Conservation (phyloP, 2,329 filamentous ascomycete genomes). For the Fusarium bulbicola region DNA sequence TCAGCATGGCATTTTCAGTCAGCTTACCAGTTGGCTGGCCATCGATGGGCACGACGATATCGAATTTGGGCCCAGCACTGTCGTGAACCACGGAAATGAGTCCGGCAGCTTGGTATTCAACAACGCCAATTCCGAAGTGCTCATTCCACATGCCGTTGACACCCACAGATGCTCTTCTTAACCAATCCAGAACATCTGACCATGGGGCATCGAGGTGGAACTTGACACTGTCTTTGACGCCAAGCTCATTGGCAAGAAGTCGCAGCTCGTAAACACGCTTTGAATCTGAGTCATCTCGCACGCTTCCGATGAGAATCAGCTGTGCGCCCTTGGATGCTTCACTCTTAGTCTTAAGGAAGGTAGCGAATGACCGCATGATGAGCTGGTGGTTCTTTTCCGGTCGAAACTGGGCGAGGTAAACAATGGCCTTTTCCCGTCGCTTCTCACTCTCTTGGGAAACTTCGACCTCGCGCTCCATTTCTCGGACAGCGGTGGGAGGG, state of each 20-base stretch:
- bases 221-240: slow-evolving; percentile 82
- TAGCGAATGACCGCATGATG: slow-evolving; percentile 84
- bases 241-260: slow-evolving; percentile 84
- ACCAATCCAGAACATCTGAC: slow-evolving; percentile 83
- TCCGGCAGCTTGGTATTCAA: slow-evolving; percentile 96
- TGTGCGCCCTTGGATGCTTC: slow-evolving; percentile 65
- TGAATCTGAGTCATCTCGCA: slow-evolving; percentile 83
- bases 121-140: slow-evolving; percentile 97
- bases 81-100: slow-evolving; percentile 93
- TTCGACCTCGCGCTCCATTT: slow-evolving; percentile 78
- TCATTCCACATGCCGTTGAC: slow-evolving; percentile 99
- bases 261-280: slow-evolving; percentile 89
- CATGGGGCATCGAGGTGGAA: slow-evolving; percentile 93
- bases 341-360: slow-evolving; percentile 69
- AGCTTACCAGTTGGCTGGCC: slow-evolving; percentile 77
- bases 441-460: slow-evolving; percentile 75
- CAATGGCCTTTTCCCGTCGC: slow-evolving; percentile 73
- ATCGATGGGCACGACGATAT: slow-evolving; percentile 87
- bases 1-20: neutral
- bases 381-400: slow-evolving; percentile 96
- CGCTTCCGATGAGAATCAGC: slow-evolving; percentile 88
- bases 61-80: slow-evolving; percentile 89
- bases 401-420: slow-evolving; percentile 97
- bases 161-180: slow-evolving; percentile 80
- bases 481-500: slow-evolving; percentile 89